Conservation (phyloP, 2,329 filamentous ascomycete species). For the Sphaerostilbella broomeana region DNA sequence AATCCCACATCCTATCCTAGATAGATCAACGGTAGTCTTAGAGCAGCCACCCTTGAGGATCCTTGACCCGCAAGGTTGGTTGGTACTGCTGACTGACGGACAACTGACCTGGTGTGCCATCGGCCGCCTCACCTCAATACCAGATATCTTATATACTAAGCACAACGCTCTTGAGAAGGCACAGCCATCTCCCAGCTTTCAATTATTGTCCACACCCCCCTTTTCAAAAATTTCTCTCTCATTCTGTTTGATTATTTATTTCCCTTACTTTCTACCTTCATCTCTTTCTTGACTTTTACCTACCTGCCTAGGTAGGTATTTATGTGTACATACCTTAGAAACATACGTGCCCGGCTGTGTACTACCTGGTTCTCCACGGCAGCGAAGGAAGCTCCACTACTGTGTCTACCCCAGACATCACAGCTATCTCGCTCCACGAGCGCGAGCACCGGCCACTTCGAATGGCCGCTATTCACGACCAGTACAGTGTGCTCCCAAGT, state of each 20-base stretch:
- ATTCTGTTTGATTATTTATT: too few species aligned
- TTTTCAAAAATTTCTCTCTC: neutral
- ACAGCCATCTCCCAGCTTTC: too few species aligned
- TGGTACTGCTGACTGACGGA: slow-evolving; percentile 12
- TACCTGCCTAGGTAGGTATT: too few species aligned
- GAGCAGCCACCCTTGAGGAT: too few species aligned
- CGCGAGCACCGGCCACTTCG: slow-evolving; percentile 5
- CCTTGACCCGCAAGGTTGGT: slow-evolving; percentile 12
- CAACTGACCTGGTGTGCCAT: slow-evolving; percentile 12
- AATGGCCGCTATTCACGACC: slow-evolving; percentile 13
- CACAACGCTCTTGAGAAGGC: too few species aligned
- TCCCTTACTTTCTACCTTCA: neutral
- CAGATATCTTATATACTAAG: neutral
- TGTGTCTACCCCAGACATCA: too few species aligned
- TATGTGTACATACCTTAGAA: too few species aligned
- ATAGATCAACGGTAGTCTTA: too few species aligned
- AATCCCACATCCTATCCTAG: slow-evolving; percentile 6
- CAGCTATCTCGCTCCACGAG: neutral
- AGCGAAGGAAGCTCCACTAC: too few species aligned
- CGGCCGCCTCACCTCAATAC: slow-evolving; percentile 5
- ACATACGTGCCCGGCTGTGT: neutral
- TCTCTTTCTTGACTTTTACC: neutral
- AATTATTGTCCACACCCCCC: neutral
- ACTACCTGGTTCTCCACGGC: neutral
- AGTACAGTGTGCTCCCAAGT: slow-evolving; percentile 12